A percentile compares a stretch with the other conserved stretches of the same genome.
These are phyloP conservation scores for Aspergillus glaucus DNA, from an alignment of 2,329 filamentous ascomycete species.

Conservation along the genomic window DNA sequence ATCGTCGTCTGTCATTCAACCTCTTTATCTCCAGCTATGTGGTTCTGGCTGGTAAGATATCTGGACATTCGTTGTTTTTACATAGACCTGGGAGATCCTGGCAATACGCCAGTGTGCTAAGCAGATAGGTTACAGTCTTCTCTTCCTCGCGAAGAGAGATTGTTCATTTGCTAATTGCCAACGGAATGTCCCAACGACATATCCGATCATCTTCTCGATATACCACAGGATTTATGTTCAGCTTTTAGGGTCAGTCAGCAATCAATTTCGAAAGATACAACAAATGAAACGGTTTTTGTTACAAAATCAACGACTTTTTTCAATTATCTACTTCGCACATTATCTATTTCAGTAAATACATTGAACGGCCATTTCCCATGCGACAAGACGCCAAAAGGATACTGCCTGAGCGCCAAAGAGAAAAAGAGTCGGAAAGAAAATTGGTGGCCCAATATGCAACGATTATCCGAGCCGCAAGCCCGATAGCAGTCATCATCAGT, in stretches of 20 bases:
- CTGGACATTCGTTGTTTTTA: background rate
- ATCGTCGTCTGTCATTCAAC: no score
- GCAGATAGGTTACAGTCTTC: background rate
- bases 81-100: background rate
- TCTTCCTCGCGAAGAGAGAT: background rate
- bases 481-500: slow-evolving; percentile 1
- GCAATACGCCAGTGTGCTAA: background rate
- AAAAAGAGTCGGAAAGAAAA: background rate
- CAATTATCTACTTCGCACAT: background rate
- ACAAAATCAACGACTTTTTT: background rate
- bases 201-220: background rate
- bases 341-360: slow-evolving; percentile 4
- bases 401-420: slow-evolving; percentile 1
- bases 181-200: background rate
- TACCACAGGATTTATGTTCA: background rate
- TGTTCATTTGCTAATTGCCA: background rate
- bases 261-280: background rate
- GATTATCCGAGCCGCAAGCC: background rate
- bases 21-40: background rate
- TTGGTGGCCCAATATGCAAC: background rate
- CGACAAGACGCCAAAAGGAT: slow-evolving; percentile 3
- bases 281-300: background rate
- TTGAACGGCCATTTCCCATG: slow-evolving; percentile 4
- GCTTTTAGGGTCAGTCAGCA: background rate
- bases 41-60: background rate